A percentile compares a stretch with the other conserved stretches of the same genome.
These are phyloP conservation scores for Lenzites betulinus DNA, from an alignment of 768 basidiomycete species.

Conservation along the genomic window DNA sequence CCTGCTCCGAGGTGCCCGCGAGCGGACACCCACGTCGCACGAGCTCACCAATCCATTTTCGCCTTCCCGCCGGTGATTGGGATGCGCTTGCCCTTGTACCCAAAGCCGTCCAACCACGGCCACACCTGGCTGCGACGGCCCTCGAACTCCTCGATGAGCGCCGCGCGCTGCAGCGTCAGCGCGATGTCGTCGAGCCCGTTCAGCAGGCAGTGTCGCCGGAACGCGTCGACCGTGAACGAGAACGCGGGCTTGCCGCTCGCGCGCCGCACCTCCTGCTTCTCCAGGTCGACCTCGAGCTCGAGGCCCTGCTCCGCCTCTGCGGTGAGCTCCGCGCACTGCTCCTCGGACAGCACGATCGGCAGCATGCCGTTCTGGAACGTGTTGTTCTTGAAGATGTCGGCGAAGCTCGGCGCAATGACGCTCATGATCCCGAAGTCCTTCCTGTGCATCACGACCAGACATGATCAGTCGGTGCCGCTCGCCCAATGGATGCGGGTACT, in stretches of 20 bases:
- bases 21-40: neutral
- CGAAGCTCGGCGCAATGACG: constrained; percentile 62
- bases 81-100: constrained; percentile 81
- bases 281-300: constrained; percentile 62
- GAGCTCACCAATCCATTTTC: constrained; percentile 73
- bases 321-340: constrained; percentile 49
- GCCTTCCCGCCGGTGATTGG: constrained; percentile 47
- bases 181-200: constrained; percentile 98
- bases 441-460: constrained; percentile 25
- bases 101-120: constrained; percentile 98
- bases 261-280: constrained; percentile 56
- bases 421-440: constrained; percentile 66
- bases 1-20: neutral
- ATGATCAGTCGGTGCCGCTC: neutral
- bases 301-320: constrained; percentile 52
- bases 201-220: constrained; percentile 90
- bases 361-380: constrained; percentile 70
- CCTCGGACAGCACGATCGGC: constrained; percentile 51
- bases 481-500: constrained; percentile 20
- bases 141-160: constrained; percentile 81
- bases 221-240: constrained; percentile 80
- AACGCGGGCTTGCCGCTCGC: constrained; percentile 72
- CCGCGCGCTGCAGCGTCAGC: constrained; percentile 82
- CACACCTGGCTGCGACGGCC: constrained; percentile 70
- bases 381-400: constrained; percentile 65